Percentiles rank a stretch among this genome's conserved stretches.
phyloP scores from a whole-genome alignment of 1,284 basidiomycete genomes.

The Ganoderma lingzhi region DNA sequence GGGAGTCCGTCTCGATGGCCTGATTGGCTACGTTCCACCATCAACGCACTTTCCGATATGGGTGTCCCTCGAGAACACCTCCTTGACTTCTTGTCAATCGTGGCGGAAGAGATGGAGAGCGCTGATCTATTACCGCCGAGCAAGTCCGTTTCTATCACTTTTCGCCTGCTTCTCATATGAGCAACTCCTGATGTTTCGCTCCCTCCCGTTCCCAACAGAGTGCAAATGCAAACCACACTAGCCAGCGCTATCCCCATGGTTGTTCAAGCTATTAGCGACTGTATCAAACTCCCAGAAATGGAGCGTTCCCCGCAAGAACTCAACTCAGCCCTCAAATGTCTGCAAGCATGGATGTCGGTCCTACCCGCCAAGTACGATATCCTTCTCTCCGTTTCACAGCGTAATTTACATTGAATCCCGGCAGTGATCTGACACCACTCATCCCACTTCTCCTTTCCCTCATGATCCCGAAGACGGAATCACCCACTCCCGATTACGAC shows the following conservation, averaged over 20 bases:
- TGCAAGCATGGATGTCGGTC: slow-evolving; percentile 82
- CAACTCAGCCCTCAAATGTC: slow-evolving; percentile 76
- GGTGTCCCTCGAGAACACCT: slow-evolving; percentile 64
- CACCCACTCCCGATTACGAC: slow-evolving; percentile 45
- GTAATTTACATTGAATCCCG: slow-evolving; percentile 9
- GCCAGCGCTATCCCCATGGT: slow-evolving; percentile 74
- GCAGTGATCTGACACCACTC: slow-evolving; percentile 67
- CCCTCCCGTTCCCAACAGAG: slow-evolving; percentile 45
- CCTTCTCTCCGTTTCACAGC: slow-evolving; percentile 6
- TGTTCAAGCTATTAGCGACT: slow-evolving; percentile 66
- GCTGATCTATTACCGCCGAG: slow-evolving; percentile 79
- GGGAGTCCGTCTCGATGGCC: slow-evolving; percentile 68
- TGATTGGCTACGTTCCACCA: slow-evolving; percentile 71
- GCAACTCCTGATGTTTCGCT: background rate
- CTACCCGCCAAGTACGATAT: slow-evolving; percentile 70
- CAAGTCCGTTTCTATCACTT: slow-evolving; percentile 62
- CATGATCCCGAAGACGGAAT: slow-evolving; percentile 56
- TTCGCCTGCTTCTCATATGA: background rate
- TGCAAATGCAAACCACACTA: slow-evolving; percentile 69
- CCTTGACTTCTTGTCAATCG: slow-evolving; percentile 85
- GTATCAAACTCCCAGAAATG: slow-evolving; percentile 48
- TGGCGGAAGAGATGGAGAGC: slow-evolving; percentile 80
- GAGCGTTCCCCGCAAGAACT: slow-evolving; percentile 55
- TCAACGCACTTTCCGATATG: slow-evolving; percentile 63
- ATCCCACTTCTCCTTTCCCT: slow-evolving; percentile 68